phyloP scores from a whole-genome alignment of 768 basidiomycete species.

The Pisolithus microcarpus region DNA sequence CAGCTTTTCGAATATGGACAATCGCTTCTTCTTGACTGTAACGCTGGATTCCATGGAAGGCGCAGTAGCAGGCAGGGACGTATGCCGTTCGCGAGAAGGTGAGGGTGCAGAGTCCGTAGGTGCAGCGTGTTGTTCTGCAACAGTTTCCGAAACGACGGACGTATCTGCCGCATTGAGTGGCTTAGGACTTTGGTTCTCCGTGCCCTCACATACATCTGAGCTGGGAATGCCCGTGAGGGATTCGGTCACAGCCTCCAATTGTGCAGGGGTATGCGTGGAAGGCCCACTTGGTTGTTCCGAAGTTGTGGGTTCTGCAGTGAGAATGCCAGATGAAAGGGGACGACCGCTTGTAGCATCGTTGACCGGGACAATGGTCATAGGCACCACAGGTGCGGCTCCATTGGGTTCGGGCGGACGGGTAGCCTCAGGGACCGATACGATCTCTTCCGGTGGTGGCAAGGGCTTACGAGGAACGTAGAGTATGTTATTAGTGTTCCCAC shows the following conservation, averaged over 20 bases:
- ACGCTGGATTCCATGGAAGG: slow-evolving; percentile 32
- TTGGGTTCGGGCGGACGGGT: not conserved
- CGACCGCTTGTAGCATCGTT: slow-evolving; percentile 31
- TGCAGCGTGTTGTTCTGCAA: no score
- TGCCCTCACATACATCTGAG: no score
- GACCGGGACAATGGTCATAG: slow-evolving; percentile 35
- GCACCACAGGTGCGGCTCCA: slow-evolving; percentile 26
- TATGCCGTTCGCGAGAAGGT: not conserved
- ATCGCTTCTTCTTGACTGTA: slow-evolving; percentile 39
- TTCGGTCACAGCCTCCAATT: not conserved
- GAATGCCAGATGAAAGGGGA: slow-evolving; percentile 5
- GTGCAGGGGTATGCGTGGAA: slow-evolving; percentile 17
- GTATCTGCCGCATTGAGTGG: no score
- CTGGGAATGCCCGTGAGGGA: no score
- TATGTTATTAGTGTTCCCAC: slow-evolving; percentile 69
- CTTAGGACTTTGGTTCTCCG: no score
- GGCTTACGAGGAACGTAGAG: slow-evolving; percentile 47
- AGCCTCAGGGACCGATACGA: slow-evolving; percentile 4
- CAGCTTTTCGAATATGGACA: slow-evolving; percentile 46
- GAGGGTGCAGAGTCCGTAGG: not conserved
- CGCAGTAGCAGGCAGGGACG: slow-evolving; percentile 1
- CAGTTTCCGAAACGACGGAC: no score
- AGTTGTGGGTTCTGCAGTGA: not conserved
- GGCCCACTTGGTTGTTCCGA: slow-evolving; percentile 1
- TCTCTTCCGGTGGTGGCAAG: not conserved